These are phyloP conservation scores for Hyphopichia pseudoburtonii DNA, from an alignment of 1,139 yeast species.

Conservation along the genomic window DNA sequence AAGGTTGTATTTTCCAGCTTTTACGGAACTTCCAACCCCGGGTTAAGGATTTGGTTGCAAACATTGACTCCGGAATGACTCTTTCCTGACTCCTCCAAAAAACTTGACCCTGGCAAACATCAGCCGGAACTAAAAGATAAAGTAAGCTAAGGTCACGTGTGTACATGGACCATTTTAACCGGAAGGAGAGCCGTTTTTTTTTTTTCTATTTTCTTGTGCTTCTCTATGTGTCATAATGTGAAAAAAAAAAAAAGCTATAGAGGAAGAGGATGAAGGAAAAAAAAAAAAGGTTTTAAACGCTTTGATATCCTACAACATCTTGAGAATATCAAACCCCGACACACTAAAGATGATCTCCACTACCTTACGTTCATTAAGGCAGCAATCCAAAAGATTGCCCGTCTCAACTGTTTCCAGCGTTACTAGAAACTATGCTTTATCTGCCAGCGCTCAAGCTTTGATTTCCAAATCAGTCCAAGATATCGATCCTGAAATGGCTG, in stretches of 20 bases:
- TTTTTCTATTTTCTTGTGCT: constrained; percentile 2
- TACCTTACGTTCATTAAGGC: constrained; percentile 24
- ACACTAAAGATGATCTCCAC: constrained; percentile 17
- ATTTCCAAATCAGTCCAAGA: constrained; percentile 64
- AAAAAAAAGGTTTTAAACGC: too few relatives aligned
- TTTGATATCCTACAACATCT: too few relatives aligned
- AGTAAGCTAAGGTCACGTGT: neutral
- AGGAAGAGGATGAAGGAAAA: too few relatives aligned
- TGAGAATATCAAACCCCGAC: too few relatives aligned
- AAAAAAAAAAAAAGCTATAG: too few relatives aligned
- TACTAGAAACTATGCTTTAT: constrained; percentile 43
- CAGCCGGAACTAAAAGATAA: neutral
- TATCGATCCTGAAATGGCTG: constrained; percentile 84
- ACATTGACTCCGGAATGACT: too few relatives aligned
- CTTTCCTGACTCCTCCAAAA: too few relatives aligned
- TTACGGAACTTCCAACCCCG: too few relatives aligned
- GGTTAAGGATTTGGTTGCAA: too few relatives aligned
- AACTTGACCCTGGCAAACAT: too few relatives aligned
- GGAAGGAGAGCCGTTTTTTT: neutral
- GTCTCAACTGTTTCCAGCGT: constrained; percentile 2
- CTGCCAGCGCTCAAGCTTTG: constrained; percentile 49
- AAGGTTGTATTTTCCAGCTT: too few relatives aligned
- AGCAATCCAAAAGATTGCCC: constrained; percentile 14
- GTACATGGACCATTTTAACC: neutral
- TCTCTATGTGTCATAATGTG: too few relatives aligned